Conservation (phyloP, 371 early-diverging fungal genomes). For the Neoconidiobolus thromboides region DNA sequence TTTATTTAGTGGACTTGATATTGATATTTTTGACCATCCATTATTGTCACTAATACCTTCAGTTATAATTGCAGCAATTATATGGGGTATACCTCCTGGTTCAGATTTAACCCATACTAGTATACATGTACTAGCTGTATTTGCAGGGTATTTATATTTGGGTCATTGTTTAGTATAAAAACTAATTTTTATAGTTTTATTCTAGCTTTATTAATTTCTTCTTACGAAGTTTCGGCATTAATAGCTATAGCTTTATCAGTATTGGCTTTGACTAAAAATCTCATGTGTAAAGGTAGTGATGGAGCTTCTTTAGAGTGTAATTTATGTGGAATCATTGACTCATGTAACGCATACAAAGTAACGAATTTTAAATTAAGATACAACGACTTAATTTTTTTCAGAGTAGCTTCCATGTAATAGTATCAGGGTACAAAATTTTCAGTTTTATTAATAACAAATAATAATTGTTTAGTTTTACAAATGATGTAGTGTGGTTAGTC, state of each 20-base stretch:
- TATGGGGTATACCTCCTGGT: background rate
- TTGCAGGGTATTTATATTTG: background rate
- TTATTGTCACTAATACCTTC: constrained; percentile 1
- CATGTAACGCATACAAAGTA: constrained; percentile 29
- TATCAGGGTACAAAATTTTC: background rate
- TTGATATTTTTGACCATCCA: background rate
- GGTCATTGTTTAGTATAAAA: too few relatives aligned
- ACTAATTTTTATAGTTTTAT: constrained; percentile 20
- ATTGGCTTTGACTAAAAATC: constrained; percentile 29
- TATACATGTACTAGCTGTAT: constrained; percentile 2
- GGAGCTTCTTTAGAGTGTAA: constrained; percentile 28
- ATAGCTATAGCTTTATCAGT: constrained; percentile 26
- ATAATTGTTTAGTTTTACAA: constrained; percentile 33
- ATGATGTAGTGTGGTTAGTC: constrained; percentile 40
- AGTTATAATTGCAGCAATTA: background rate
- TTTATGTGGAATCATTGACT: constrained; percentile 22
- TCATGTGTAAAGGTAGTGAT: constrained; percentile 30
- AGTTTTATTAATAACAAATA: constrained; percentile 19
- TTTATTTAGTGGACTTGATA: constrained; percentile 1
- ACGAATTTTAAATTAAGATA: background rate
- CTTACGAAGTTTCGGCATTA: constrained; percentile 30
- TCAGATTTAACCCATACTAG: background rate
- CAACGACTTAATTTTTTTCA: background rate
- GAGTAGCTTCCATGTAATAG: background rate
- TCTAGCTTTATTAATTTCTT: constrained; percentile 31